Evolutionary conservation across 1,139 yeast genomes (phyloP).

Genomic region (Arxiozyma telluris): DNA sequence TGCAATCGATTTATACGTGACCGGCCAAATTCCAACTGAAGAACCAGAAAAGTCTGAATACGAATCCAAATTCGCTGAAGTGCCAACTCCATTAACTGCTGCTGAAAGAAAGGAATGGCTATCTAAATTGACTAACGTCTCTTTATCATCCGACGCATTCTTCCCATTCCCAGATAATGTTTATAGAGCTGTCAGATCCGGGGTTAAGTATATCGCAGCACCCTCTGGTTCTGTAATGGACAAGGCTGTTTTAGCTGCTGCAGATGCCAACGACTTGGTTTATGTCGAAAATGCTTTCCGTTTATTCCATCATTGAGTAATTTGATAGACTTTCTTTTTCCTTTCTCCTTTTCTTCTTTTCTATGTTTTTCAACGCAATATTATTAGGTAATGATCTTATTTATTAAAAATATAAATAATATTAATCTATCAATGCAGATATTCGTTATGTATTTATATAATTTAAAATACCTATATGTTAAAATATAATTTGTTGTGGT

Average conservation of each 20-base stretch:
- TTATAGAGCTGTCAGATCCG: conserved; percentile 92
- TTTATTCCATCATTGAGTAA: conserved; percentile 79
- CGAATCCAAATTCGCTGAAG: conserved; percentile 73
- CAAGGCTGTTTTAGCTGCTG: conserved; percentile 91
- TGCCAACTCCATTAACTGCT: conserved; percentile 75
- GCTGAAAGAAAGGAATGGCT: conserved; percentile 88
- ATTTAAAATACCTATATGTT: neutral
- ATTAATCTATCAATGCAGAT: neutral
- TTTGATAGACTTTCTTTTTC: conserved; percentile 1
- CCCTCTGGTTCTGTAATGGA: conserved; percentile 98
- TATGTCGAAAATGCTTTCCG: conserved; percentile 94
- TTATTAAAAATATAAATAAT: neutral
- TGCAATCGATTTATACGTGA: conserved; percentile 89
- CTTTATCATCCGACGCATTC: conserved; percentile 94
- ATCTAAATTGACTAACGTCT: conserved; percentile 66
- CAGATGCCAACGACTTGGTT: conserved; percentile 78
- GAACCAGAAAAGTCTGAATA: conserved; percentile 93
- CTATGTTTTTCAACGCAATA: neutral
- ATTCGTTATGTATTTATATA: neutral
- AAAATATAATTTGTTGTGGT: neutral
- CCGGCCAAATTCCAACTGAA: conserved; percentile 80
- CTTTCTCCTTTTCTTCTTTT: neutral
- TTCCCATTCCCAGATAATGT: conserved; percentile 99
- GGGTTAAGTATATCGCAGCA: conserved; percentile 92
- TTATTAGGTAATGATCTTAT: neutral